Evolutionary conservation across 2,329 filamentous ascomycete genomes (phyloP).

Genomic region (Colletotrichum camelliae): DNA sequence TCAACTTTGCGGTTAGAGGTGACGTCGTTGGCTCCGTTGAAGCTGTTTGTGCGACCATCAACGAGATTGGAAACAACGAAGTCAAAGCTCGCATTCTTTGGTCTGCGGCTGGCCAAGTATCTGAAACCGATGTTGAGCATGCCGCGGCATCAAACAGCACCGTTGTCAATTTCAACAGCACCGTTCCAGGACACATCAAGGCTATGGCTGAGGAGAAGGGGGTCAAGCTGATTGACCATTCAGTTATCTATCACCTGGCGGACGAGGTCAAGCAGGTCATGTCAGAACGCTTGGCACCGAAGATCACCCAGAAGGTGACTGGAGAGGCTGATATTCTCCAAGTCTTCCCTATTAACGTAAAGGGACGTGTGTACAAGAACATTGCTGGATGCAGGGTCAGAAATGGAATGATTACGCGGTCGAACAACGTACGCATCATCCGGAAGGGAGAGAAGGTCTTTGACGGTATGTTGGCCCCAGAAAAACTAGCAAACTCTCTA

Average conservation of each 20-base stretch:
- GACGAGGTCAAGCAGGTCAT: slow-evolving; percentile 75
- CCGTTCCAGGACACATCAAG: slow-evolving; percentile 70
- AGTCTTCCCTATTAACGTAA: slow-evolving; percentile 83
- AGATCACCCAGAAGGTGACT: slow-evolving; percentile 71
- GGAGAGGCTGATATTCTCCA: slow-evolving; percentile 89
- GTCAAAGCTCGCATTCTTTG: slow-evolving; percentile 79
- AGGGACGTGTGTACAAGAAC: slow-evolving; percentile 70
- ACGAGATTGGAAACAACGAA: slow-evolving; percentile 83
- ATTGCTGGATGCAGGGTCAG: slow-evolving; percentile 89
- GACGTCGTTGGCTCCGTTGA: slow-evolving; percentile 95
- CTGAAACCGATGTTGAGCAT: slow-evolving; percentile 88
- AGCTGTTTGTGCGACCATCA: slow-evolving; percentile 80
- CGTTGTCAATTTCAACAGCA: slow-evolving; percentile 86
- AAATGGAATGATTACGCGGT: slow-evolving; percentile 75
- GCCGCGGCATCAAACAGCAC: slow-evolving; percentile 77
- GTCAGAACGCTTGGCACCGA: slow-evolving; percentile 71
- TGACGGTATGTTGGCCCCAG: slow-evolving; percentile 70
- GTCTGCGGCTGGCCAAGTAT: slow-evolving; percentile 77
- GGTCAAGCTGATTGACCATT: slow-evolving; percentile 83
- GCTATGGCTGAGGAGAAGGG: slow-evolving; percentile 72
- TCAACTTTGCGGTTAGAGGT: slow-evolving; percentile 88
- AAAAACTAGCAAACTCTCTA: neutral
- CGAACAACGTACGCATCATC: slow-evolving; percentile 72
- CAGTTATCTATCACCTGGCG: slow-evolving; percentile 81
- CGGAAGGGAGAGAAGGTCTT: slow-evolving; percentile 75